Conservation (phyloP, 345 rosid species). For the Luvunga scandens region DNA sequence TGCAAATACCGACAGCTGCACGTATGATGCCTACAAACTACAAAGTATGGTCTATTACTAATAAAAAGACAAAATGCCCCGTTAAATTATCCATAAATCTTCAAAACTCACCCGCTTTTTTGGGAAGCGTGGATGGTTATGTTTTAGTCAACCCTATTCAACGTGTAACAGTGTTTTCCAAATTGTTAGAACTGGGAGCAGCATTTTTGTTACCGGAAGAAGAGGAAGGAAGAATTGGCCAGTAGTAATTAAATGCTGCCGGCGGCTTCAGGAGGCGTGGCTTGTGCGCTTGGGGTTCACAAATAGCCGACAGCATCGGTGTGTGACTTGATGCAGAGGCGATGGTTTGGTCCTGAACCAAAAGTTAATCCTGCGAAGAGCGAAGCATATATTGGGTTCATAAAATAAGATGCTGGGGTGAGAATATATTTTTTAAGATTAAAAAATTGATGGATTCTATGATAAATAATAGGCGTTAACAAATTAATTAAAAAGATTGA, state of each 20-base stretch:
- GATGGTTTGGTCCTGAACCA: not conserved
- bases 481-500: too few relatives aligned
- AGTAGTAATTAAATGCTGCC: not conserved
- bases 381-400: not conserved
- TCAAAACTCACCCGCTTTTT: not conserved
- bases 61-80: not conserved
- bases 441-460: too few relatives aligned
- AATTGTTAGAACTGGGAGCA: too few relatives aligned
- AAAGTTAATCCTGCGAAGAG: not conserved
- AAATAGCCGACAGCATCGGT: not conserved
- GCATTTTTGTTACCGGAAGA: not conserved
- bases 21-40: not conserved
- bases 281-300: not conserved
- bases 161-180: not conserved
- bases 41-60: not conserved
- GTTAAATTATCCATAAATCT: not conserved
- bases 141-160: not conserved
- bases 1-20: not conserved
- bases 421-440: too few relatives aligned
- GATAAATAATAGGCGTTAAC: too few relatives aligned
- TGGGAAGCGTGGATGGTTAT: not conserved
- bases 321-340: not conserved
- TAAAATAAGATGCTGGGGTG: too few relatives aligned
- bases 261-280: slow-evolving; percentile 1
- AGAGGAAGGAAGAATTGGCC: not conserved